A percentile compares a stretch with the other conserved stretches of the same genome.
Conservation (phyloP, 2,329 filamentous ascomycete species). For the Sclerotinia minor region DNA sequence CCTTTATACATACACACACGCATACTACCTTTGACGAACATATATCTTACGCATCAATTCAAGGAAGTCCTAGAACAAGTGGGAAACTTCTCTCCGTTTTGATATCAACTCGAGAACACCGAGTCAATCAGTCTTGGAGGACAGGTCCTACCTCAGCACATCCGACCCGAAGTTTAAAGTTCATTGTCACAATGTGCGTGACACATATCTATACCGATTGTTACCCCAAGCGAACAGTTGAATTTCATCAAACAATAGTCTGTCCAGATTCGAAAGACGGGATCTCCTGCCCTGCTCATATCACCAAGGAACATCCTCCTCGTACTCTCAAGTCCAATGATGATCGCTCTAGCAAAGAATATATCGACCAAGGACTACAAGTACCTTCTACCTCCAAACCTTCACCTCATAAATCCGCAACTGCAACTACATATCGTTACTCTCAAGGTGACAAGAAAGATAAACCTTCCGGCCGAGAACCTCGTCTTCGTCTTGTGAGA, state of each 20-base stretch:
- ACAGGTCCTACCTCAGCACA: constrained; percentile 10
- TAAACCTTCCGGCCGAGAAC: constrained; percentile 35
- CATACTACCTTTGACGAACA: neutral
- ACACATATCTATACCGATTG: constrained; percentile 50
- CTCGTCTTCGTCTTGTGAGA: constrained; percentile 44
- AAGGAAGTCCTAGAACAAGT: constrained; percentile 12
- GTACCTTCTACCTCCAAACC: constrained; percentile 35
- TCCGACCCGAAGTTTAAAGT: constrained; percentile 8
- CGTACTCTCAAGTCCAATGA: constrained; percentile 43
- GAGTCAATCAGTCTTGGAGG: constrained; percentile 5
- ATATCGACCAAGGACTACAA: constrained; percentile 22
- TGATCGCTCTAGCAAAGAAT: constrained; percentile 40
- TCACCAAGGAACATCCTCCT: constrained; percentile 46
- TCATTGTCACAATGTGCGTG: constrained; percentile 51
- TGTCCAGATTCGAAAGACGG: constrained; percentile 44
- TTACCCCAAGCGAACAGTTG: constrained; percentile 47
- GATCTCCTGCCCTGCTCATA: constrained; percentile 47
- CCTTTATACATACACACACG: neutral
- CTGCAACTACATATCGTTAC: constrained; percentile 31
- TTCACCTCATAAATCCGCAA: constrained; percentile 40
- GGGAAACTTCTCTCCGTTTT: constrained; percentile 11
- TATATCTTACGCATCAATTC: neutral
- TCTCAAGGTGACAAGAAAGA: constrained; percentile 40
- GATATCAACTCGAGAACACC: constrained; percentile 11
- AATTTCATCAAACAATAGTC: constrained; percentile 45